Evolutionary conservation across 2,329 filamentous ascomycete species (phyloP).

Genomic region (Arthroderma uncinatum): DNA sequence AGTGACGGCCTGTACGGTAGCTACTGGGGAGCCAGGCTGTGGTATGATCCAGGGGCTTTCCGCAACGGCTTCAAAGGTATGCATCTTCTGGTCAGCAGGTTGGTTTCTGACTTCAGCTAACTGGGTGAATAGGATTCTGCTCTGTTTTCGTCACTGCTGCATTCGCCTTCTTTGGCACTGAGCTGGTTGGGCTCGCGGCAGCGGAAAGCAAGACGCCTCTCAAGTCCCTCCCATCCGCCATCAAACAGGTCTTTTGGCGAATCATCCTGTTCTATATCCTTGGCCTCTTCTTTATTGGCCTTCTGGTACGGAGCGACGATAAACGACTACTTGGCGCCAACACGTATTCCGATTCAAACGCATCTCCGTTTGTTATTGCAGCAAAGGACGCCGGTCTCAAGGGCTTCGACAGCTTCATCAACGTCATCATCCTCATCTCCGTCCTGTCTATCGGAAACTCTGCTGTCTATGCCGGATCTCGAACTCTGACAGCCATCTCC

Average conservation of each 20-base stretch:
- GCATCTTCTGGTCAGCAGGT: no score
- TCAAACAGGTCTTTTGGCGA: slow-evolving; percentile 43
- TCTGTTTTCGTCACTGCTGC: slow-evolving; percentile 46
- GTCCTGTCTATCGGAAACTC: slow-evolving; percentile 51
- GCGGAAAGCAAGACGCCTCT: slow-evolving; percentile 44
- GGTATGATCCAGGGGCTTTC: slow-evolving; percentile 38
- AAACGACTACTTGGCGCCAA: slow-evolving; percentile 30
- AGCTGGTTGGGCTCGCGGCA: slow-evolving; percentile 43
- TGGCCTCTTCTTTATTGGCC: slow-evolving; percentile 35
- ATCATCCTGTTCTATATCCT: slow-evolving; percentile 42
- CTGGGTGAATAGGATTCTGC: slow-evolving; percentile 41
- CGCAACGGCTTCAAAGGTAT: slow-evolving; percentile 37
- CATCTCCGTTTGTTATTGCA: slow-evolving; percentile 57
- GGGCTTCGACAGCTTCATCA: slow-evolving; percentile 54
- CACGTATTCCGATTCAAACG: slow-evolving; percentile 34
- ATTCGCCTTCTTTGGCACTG: slow-evolving; percentile 48
- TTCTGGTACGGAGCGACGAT: slow-evolving; percentile 35
- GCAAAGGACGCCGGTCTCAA: slow-evolving; percentile 50
- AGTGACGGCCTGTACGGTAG: slow-evolving; percentile 22
- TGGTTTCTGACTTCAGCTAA: no score
- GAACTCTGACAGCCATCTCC: slow-evolving; percentile 47
- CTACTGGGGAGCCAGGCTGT: slow-evolving; percentile 28
- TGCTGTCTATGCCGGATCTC: slow-evolving; percentile 46
- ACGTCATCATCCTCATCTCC: slow-evolving; percentile 53
- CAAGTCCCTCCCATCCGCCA: slow-evolving; percentile 39